Base-by-base conservation (phyloP, 768 basidiomycete genomes). In the Glaciozyma martinii region DNA sequence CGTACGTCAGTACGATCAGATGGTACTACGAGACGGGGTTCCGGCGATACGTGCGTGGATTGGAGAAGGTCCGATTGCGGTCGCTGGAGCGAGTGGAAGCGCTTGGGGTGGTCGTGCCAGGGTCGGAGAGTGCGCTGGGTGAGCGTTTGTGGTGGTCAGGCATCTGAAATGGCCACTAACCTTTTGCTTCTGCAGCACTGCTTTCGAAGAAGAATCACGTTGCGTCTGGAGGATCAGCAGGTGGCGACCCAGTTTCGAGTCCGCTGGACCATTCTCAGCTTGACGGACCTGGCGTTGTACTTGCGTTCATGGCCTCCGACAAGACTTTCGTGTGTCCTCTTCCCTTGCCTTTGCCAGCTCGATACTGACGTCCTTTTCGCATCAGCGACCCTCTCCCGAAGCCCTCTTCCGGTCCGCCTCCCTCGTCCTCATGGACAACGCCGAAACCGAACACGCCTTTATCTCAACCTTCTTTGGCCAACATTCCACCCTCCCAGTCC, bases 1-100 rank as follows among this genome's bases (percentile, higher is more conserved):
- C 89, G 4, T 99, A 99, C 75, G 78, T 87, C 33, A 82, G 82
- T 42, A 84, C 88, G 32, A 87, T 89, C 19, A 84, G 92, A 47
- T 82, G 89, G 27, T 99, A 95, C 75, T 97, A 91, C 65, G 95
- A 99, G 78, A 98, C 95, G 27, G 90, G 87, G 1, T 93, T 97
- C 75, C 80, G 95, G 66, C 80, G 95, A 50, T 99, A 98, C 75
- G 82, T 85, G 29, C 81, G 95, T 53, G 87, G 86, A 73, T 79
- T 99, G 55, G 83, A 85, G 43, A 84, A 81, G 77, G 81, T 98
- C 59, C 89, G 87, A 81, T 88, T 88, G 52, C 37, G 42, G 19
- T 27, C 37, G 49, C 29, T 43, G 25, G n/a, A 19, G n/a, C 29
- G 43, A 30, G 19, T 12, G 5, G 37, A 44, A 44, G 27, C 57